These are phyloP conservation scores for Mallotus nudiflorus DNA, from an alignment of 345 rosid genomes.

Conservation along the genomic window DNA sequence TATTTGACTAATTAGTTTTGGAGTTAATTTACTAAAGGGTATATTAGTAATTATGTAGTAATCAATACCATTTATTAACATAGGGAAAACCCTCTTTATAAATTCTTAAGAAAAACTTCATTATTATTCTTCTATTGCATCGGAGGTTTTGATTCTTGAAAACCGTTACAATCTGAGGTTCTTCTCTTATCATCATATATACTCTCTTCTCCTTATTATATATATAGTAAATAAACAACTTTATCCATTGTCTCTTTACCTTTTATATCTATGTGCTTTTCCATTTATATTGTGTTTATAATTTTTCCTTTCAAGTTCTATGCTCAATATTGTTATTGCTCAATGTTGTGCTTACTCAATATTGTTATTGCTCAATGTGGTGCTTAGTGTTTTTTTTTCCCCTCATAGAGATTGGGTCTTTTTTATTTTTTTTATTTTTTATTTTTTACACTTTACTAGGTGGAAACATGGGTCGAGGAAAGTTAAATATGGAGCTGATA, in stretches of 20 bases:
- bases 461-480: slow-evolving; percentile 40
- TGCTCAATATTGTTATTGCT: not conserved
- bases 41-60: no score
- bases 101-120: not conserved
- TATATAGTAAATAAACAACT: not conserved
- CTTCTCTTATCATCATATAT: no score
- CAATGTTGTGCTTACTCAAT: no score
- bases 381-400: no score
- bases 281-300: not conserved
- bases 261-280: not conserved
- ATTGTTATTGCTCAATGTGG: no score
- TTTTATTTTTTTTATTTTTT: not conserved
- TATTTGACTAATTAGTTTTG: no score
- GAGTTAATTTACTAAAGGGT: no score
- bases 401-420: no score
- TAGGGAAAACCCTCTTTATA: no score
- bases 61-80: no score
- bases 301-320: not conserved
- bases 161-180: not conserved
- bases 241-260: not conserved
- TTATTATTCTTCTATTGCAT: not conserved
- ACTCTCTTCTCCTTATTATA: not conserved
- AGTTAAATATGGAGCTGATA: slow-evolving; percentile 32
- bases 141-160: not conserved
- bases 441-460: not conserved